These are phyloP conservation scores for Parascedosporium putredinis DNA, from an alignment of 2,329 filamentous ascomycete species.

Conservation along the genomic window DNA sequence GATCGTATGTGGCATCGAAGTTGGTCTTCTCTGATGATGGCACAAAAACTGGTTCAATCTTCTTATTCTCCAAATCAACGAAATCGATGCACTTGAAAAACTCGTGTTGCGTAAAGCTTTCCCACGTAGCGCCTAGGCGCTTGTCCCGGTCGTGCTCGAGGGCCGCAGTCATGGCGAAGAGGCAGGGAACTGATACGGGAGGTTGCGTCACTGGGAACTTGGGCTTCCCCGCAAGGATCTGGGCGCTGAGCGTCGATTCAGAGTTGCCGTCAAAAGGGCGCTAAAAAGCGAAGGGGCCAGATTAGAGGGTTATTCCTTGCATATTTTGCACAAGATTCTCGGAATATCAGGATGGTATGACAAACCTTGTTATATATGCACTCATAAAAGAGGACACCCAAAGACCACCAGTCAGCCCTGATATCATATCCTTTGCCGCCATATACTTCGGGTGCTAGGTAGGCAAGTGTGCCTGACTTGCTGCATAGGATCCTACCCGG, in stretches of 20 bases:
- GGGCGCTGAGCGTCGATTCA: constrained; percentile 67
- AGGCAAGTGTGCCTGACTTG: constrained; percentile 93
- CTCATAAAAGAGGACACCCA: constrained; percentile 97
- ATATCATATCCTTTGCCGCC: constrained; percentile 78
- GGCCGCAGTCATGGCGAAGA: constrained; percentile 78
- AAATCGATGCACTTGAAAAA: constrained; percentile 89
- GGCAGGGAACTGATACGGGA: constrained; percentile 75
- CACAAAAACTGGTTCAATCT: constrained; percentile 81
- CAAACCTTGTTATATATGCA: constrained; percentile 96
- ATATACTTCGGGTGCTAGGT: constrained; percentile 93
- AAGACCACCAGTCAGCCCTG: constrained; percentile 96
- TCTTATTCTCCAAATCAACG: constrained; percentile 69
- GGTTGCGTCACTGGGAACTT: constrained; percentile 90
- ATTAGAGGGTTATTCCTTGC: background rate
- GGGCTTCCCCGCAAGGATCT: constrained; percentile 72
- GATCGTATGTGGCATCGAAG: constrained; percentile 95
- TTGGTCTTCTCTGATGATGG: constrained; percentile 98
- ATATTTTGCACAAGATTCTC: no score
- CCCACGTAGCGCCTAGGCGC: constrained; percentile 77
- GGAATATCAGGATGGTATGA: constrained; percentile 6
- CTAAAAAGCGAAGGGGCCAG: constrained; percentile 30
- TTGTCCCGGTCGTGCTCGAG: constrained; percentile 70
- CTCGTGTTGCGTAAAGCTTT: constrained; percentile 75
- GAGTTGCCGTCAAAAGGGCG: constrained; percentile 87
- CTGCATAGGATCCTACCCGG: constrained; percentile 77